Conservation (phyloP, 106 monocot species). For the Phalaenopsis equestris region DNA sequence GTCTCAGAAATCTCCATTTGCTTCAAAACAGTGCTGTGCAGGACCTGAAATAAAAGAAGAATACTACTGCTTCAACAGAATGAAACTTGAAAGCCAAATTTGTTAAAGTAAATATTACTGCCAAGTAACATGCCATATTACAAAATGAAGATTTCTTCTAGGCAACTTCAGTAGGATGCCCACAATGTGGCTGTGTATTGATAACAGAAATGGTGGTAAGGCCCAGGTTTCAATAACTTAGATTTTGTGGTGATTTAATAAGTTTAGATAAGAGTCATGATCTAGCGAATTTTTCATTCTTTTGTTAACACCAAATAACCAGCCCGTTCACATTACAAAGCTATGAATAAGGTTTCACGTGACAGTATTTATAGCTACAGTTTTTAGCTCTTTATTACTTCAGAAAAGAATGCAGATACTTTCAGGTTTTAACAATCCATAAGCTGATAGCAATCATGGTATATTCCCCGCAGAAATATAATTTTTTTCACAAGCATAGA, state of each 20-base stretch:
- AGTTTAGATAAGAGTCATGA: neutral
- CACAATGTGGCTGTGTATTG: neutral
- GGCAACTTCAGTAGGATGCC: neutral
- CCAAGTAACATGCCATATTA: neutral
- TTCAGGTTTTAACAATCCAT: no score
- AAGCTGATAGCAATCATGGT: no score
- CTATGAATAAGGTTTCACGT: no score
- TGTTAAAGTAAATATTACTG: neutral
- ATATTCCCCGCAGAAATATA: no score
- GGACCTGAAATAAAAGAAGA: constrained; percentile 27
- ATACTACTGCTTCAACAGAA: neutral
- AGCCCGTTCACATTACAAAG: no score
- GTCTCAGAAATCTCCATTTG: constrained; percentile 63
- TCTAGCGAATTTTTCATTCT: neutral
- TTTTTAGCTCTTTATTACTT: no score
- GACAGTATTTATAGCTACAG: no score
- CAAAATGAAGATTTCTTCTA: neutral
- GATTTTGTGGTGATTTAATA: neutral
- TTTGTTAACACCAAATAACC: no score
- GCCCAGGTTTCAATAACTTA: neutral
- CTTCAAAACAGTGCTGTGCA: constrained; percentile 56
- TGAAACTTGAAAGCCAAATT: neutral
- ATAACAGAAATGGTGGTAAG: no score
- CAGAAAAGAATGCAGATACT: no score
- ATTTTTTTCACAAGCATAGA: no score